Evolutionary conservation across 495 filamentous ascomycete species (phyloP), one percentile per base, ranked within the genome.

Genomic region (Penicillium desertorum): DNA sequence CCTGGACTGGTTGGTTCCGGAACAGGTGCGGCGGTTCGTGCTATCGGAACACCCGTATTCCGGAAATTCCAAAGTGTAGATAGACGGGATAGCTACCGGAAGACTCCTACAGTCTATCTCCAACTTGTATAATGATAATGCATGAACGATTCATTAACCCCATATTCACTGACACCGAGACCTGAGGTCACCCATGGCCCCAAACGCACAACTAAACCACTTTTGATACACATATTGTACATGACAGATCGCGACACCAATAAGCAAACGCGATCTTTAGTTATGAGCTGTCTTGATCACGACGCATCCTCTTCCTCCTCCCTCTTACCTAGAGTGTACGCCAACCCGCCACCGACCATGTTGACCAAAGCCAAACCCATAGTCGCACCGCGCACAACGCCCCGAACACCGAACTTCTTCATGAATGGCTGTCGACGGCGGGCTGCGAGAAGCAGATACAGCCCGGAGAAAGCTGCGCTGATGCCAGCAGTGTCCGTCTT

Each of bases 401-500:
- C 91, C 47, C 89, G 80, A 25, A 81, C 71, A 17, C 83, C 81
- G 69, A 88, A 87, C 67, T 83, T 87, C 57, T 78, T 81, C 62
- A 85, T 74, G 37, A 80, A 64, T 45, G 72, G 77, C 54, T 83
- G 83, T 54, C 79, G 81, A 57, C 88, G 80, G 54, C 90, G 81
- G 57, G 81, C 71, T 22, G 90, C 92, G 43, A 92, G 77, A 10
- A 97, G 71, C 16, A 92, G 75, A 70, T 98, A 98, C 20, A 96
- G 74, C 4, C 86, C 90, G 39, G 87, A 91, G 85, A 90, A 96
- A 4, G 93, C 91, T 17, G 89, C 91, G 12, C 85, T 89, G 50
- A 92, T 79, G 29, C 92, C 94, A 0, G 91, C 93, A 48, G 83
- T 84, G 62, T 97, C 94, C 51, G 84, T 86, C 68, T 88, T 86